A percentile compares a stretch with the other conserved stretches of the same genome.
Conservation (phyloP, 768 basidiomycete species). For the Lyophyllum semitale region DNA sequence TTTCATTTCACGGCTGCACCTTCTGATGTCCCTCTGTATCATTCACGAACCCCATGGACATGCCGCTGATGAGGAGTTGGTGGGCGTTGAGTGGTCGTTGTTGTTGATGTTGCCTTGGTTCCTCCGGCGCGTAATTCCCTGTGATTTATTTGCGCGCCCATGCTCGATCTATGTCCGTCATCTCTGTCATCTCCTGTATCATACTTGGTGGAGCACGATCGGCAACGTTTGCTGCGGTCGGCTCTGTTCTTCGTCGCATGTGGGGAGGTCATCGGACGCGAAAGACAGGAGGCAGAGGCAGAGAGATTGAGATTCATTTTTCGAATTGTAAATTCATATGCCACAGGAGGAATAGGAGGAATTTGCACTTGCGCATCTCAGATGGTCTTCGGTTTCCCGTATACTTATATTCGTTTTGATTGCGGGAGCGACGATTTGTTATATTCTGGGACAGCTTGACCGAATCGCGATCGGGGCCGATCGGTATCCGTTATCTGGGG, state of each 20-base stretch:
- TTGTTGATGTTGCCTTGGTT: not conserved
- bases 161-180: slow-evolving; percentile 6
- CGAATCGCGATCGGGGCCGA: not conserved
- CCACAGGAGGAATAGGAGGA: not conserved
- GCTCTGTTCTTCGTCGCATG: too few relatives aligned
- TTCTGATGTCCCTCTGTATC: not conserved
- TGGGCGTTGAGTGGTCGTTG: not conserved
- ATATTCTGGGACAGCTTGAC: not conserved
- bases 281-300: not conserved
- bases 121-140: not conserved
- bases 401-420: not conserved
- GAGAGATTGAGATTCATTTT: not conserved
- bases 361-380: not conserved
- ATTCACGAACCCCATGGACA: not conserved
- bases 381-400: not conserved
- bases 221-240: too few relatives aligned
- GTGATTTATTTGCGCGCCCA: not conserved
- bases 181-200: slow-evolving; percentile 2
- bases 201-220: slow-evolving; percentile 2
- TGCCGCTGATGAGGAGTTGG: not conserved
- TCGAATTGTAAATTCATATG: not conserved
- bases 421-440: not conserved
- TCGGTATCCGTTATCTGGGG: not conserved
- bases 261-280: too few relatives aligned
- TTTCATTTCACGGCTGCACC: not conserved